Base-by-base conservation (phyloP, 164 flowering plant species). In the Vitis amurensis region DNA sequence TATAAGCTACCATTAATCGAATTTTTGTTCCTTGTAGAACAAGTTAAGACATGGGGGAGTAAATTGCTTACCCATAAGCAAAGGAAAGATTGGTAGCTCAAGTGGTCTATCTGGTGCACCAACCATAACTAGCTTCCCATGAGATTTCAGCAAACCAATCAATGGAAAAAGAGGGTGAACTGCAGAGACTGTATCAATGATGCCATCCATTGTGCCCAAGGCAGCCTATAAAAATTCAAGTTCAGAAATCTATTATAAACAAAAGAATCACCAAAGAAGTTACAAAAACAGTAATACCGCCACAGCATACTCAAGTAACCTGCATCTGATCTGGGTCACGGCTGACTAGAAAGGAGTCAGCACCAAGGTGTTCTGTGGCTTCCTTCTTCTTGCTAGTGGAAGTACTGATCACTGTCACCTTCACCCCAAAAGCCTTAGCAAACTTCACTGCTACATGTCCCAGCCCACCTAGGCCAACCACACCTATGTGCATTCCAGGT, bases 401-500 rank as follows among this genome's bases (percentile, higher is more conserved):
- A 19, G 85, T 82, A 55, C 87, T 84, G n/a, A 86, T 82, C 1
- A 84, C 87, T 0, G 89, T 84, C 0, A 86, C 89, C 29, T 73
- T 80, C 29, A 62, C 70, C 8, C 88, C 89, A 14, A 87, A 71
- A 37, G 89, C 89, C 74, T 87, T 85, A 3, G 79, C 87, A 29
- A 85, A 80, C 61, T 85, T 87, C 8, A 85, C 86, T 9, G 89
- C 87, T 1, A 85, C 71, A 68, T 85, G 89, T 9, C 89, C 89
- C 0, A 86, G 66, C 1, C 89, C 89, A 59, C 89, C 87, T 9
- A 86, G 83, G 15, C 85, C 89, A 4, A 80, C 85, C 27, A 84
- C 77, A 23, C 86, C 91, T 2, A 87, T 31, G 50, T 82, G 82
- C 53, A 9, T 64, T 0, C 83, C 84, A 9, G 85, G 81, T 55